Evolutionary conservation across 140 eudicot species (phyloP), one percentile per base, ranked within the genome.

Genomic region (Cichorium intybus): DNA sequence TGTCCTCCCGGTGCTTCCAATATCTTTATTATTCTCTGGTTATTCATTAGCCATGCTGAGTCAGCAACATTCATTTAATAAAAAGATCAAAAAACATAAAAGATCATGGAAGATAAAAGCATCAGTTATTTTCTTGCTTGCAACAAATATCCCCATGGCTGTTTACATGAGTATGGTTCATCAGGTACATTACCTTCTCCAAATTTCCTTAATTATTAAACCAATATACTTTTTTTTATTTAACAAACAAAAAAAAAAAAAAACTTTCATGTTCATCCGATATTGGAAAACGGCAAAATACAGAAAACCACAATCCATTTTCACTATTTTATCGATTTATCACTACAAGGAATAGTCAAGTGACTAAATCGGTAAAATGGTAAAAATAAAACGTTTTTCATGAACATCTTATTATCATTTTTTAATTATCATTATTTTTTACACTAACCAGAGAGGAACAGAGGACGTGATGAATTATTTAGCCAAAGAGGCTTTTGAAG

Each of bases 1-100:
- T 84, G 95, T 93, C 70, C 87, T 93, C 57, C 97, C 99, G 65
- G 90, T 88, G 66, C 99, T 88, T 77, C 99, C 99, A 56, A 48
- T 93, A 68, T 90, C 99, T 52, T 73, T 93, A 69, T 62, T 83
- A 73, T 93, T 88, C 79, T 71, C 84, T 51, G 99, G 99, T 6
- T 85, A 85, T 70, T 69, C 83, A 6, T 75, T 93, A 43, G 87
- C 95, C 48, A 66, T 43, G 54, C 69, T 93, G 50, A 60, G 73
- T 71, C 60, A 58, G 15, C 24, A 28, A 33, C 66, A 75, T 34
- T 34, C 58, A 8, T 69, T 84, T 15, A 26, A 43, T 39, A 81
- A 66, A 49, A 80, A 70, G 71, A 71, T 20, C 37, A 82, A 79
- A 49, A 73, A 58, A 58, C 27, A 60, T 14, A 91, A 45, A 55